Base-by-base conservation (phyloP, 2,329 filamentous ascomycete genomes). In the Phyllosticta citrichinensis region DNA sequence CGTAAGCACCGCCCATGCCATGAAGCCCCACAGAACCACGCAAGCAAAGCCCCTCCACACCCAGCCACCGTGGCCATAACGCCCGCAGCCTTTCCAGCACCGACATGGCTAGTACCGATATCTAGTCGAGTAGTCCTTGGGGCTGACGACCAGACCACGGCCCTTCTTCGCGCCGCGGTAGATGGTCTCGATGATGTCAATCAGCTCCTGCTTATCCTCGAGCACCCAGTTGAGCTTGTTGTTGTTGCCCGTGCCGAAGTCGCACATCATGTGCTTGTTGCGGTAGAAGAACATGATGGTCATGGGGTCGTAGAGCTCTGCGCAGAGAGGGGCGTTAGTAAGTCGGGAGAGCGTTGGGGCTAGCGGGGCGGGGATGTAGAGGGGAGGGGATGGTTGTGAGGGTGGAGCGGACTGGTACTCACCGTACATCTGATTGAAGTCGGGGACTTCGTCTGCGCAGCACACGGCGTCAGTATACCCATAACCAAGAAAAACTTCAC, bases 121-220 rank as follows among this genome's bases (percentile, higher is more conserved):
- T 69, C 86, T 79, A 1, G 86, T 88, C 40, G 84, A 87, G 69
- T 87, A 87, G 58, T 75, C 92, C 80, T 97, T 99, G 0, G 93
- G 94, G 71, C 91, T 96, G 66, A 97, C 91, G 51, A 99, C 94
- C 67, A 99, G 77, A 87, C 95, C 94, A 58, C 93, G 82, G 0
- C 95, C 94, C 79, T 99, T 99, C 82, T 96, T 97, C 33, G 94
- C 94, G n/a, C 94, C 94, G 62, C 92, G 87, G 74, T 97, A 99
- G 64, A 99, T 92, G 4, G 92, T 97, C 81, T 99, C 94, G 71
- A 97, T 87, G 66, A 99, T 99, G 76, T 99, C 94, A 70, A 99
- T 96, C 69, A 99, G 80, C 78, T 99, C 94, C 75, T 97, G 93
- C 78, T 99, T 97, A 72, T 99, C 93, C 76, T 97, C 92, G 58